Conservation (phyloP, 306 rosid genomes). For the Fragaria ananassa region DNA sequence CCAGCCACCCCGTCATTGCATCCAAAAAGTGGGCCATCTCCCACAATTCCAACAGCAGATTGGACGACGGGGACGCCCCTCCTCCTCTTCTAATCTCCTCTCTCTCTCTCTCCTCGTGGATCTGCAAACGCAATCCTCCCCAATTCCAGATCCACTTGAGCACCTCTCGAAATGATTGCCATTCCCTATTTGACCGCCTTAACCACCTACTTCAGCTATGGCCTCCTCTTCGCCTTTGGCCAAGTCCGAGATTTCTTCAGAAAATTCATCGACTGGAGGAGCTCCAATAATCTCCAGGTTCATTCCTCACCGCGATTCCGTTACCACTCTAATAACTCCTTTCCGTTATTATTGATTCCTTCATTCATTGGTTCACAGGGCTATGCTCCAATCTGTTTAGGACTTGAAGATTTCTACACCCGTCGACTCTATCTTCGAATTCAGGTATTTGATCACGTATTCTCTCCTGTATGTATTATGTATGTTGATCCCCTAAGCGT, state of each 20-base stretch:
- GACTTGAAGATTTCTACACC: conserved; percentile 82
- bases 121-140: background rate
- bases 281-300: conserved; percentile 65
- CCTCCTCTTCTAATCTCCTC: too few species aligned
- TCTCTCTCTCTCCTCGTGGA: too few species aligned
- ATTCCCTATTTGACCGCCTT: conserved; percentile 89
- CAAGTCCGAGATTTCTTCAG: conserved; percentile 83
- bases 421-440: conserved; percentile 84
- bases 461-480: background rate
- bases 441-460: conserved; percentile 39
- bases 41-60: too few species aligned
- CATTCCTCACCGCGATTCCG: background rate
- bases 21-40: too few species aligned
- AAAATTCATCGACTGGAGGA: conserved; percentile 62
- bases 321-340: background rate
- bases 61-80: too few species aligned
- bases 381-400: conserved; percentile 88
- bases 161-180: conserved; percentile 36
- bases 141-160: background rate
- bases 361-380: conserved; percentile 34
- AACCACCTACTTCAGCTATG: conserved; percentile 90
- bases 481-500: background rate
- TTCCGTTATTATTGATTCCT: background rate
- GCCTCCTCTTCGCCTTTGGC: conserved; percentile 79
- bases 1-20: too few species aligned